Base-by-base conservation (phyloP, 1,139 yeast genomes). In the Arxiozyma slooffiae region DNA sequence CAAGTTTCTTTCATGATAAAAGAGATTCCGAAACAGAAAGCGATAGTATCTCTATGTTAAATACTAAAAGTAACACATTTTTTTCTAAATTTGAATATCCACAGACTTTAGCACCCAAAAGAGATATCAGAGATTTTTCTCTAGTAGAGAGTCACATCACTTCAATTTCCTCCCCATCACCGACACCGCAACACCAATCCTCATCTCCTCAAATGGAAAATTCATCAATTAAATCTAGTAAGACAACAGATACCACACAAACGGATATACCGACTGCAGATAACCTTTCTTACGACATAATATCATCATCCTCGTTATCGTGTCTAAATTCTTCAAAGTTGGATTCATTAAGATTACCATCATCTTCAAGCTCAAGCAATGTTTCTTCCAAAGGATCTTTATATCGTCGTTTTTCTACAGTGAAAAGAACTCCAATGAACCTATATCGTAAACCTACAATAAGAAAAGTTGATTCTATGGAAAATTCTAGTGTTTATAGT, bases 191-290 rank as follows among this genome's bases (percentile, higher is more conserved):
- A 16, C 18, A 41, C 26, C 38, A 26, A 5, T 38, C 47, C 9
- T 14, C 24, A 22, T 58, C 63, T 2, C 64, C 66, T 1, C 64
- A 59, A 37, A 60, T 62, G 42, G 50, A 59, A 22, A 62, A 65
- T 1, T 60, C 56, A 46, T 57, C 58, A 21, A 61, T 63, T 37
- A 47, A 58, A 8, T 58, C 60, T 16, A n/a, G 20, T 23, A 26
- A 38, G 24, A 48, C 64, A 2, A 55, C 60, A 8, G 60, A 62
- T 34, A 60, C 64, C 1, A 50, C 57, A 16, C 62, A 67, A 1
- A 60, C 56, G 45, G 56, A 58, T 18, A 61, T 64, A 34, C 48
- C 58, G 3, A 57, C 61, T 6, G 46, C 55, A 6, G 66, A 60
- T 38, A 61, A 63, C 40, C 50, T 60, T 22, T 63, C 67, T 1